Conservation (phyloP, 2,329 filamentous ascomycete genomes). For the Ceratocystis destructans region DNA sequence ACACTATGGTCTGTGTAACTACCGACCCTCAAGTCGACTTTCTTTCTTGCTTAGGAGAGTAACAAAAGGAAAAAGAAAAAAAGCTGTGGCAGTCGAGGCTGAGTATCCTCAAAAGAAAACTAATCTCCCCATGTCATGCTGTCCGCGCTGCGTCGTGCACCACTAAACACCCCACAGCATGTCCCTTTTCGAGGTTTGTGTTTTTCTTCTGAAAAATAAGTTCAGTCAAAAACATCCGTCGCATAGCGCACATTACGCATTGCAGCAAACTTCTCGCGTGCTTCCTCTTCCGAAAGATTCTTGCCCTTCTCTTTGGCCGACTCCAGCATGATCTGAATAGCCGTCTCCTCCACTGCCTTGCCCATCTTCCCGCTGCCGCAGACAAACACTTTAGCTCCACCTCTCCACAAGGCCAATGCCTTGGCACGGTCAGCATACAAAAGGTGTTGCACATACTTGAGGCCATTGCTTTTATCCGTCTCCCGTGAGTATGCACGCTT, state of each 20-base stretch:
- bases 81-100: too few species aligned
- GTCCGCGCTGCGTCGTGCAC: too few species aligned
- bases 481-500: constrained; percentile 40
- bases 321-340: constrained; percentile 27
- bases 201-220: background rate
- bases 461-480: constrained; percentile 33
- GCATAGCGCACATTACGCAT: constrained; percentile 42
- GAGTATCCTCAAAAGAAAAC: too few species aligned
- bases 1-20: too few species aligned
- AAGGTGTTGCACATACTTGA: constrained; percentile 35
- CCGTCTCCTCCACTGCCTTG: constrained; percentile 33
- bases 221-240: constrained; percentile 46
- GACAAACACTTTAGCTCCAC: constrained; percentile 45
- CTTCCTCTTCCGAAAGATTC: constrained; percentile 29
- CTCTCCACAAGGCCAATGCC: constrained; percentile 29
- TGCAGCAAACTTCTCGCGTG: constrained; percentile 35
- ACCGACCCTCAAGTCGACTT: too few species aligned
- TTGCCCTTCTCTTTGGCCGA: constrained; percentile 24
- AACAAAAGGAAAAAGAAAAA: too few species aligned
- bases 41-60: too few species aligned
- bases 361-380: constrained; percentile 46
- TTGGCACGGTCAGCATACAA: constrained; percentile 28
- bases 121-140: too few species aligned
- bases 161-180: too few species aligned
- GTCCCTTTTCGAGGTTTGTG: too few species aligned